These are phyloP conservation scores for Candida nemodendra DNA, from an alignment of 805 yeast species.

Conservation along the genomic window DNA sequence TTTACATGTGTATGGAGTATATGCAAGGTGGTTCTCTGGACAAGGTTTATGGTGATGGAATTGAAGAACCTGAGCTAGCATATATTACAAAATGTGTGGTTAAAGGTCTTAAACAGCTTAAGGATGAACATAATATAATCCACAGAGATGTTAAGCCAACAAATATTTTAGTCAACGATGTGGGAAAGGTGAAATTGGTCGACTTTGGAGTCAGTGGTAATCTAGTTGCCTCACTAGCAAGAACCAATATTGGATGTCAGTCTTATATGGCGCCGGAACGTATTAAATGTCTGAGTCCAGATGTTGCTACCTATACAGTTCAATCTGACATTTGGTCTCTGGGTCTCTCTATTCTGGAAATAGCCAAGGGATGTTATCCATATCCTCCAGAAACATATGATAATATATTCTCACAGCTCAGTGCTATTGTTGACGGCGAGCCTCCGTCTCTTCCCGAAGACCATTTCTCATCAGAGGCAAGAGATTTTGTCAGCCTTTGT, in stretches of 20 bases:
- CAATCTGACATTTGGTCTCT: slow-evolving; percentile 96
- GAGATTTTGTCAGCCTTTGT: slow-evolving; percentile 73
- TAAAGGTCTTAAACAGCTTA: slow-evolving; percentile 75
- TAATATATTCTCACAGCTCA: slow-evolving; percentile 86
- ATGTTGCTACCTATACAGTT: slow-evolving; percentile 80
- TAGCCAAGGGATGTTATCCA: slow-evolving; percentile 91
- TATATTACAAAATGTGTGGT: slow-evolving; percentile 78
- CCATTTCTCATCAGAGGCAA: slow-evolving; percentile 71
- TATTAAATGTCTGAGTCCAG: slow-evolving; percentile 71
- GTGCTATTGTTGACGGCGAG: slow-evolving; percentile 95
- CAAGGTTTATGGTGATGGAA: slow-evolving; percentile 71
- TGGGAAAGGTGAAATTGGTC: slow-evolving; percentile 87
- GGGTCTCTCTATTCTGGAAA: slow-evolving; percentile 82
- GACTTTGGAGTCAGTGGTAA: slow-evolving; percentile 97
- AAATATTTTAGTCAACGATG: slow-evolving; percentile 71
- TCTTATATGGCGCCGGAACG: slow-evolving; percentile 99
- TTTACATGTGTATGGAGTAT: slow-evolving; percentile 95
- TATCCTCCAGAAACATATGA: slow-evolving; percentile 92
- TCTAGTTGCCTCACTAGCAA: slow-evolving; percentile 89
- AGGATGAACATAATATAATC: slow-evolving; percentile 87
- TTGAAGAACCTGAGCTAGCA: slow-evolving; percentile 79
- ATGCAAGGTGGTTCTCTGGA: slow-evolving; percentile 97
- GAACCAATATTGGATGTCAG: slow-evolving; percentile 96
- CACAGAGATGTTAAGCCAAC: slow-evolving; percentile 98
- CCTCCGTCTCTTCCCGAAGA: slow-evolving; percentile 75